phyloP scores from a whole-genome alignment of 805 yeast species.

The Teunomyces stri region DNA sequence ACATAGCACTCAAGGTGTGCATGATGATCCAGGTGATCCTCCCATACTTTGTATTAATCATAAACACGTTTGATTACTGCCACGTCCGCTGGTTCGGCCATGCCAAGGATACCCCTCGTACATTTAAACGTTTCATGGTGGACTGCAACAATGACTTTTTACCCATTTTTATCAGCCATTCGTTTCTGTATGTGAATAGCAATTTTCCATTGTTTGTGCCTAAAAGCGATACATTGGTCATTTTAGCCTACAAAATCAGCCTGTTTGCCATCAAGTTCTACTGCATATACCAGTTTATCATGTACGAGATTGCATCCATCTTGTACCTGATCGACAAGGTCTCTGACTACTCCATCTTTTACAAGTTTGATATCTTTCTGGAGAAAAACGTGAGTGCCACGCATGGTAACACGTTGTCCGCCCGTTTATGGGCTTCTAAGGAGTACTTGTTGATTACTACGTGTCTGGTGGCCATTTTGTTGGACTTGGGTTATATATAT shows the following conservation, averaged over 20 bases:
- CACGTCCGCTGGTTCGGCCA: neutral
- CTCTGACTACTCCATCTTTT: constrained; percentile 9
- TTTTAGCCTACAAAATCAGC: constrained; percentile 18
- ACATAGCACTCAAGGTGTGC: constrained; percentile 11
- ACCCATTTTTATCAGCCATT: constrained; percentile 34
- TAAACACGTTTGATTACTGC: constrained; percentile 7
- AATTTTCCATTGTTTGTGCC: constrained; percentile 15
- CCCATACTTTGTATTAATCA: constrained; percentile 18
- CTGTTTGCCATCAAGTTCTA: constrained; percentile 30
- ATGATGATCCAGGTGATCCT: constrained; percentile 17
- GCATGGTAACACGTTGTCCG: neutral
- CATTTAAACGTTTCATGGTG: constrained; percentile 11
- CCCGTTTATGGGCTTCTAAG: neutral
- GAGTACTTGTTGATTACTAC: neutral
- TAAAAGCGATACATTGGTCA: neutral
- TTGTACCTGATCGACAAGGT: constrained; percentile 9
- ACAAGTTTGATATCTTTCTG: neutral
- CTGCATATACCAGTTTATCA: constrained; percentile 31
- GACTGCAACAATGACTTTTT: constrained; percentile 34
- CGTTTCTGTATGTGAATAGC: constrained; percentile 27
- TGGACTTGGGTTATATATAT: neutral
- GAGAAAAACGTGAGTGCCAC: neutral
- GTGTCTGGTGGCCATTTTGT: neutral
- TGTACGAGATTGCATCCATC: constrained; percentile 25
- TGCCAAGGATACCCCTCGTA: neutral